Conservation (phyloP, 2,329 filamentous ascomycete species). For the Thielaviopsis ethacetica region DNA sequence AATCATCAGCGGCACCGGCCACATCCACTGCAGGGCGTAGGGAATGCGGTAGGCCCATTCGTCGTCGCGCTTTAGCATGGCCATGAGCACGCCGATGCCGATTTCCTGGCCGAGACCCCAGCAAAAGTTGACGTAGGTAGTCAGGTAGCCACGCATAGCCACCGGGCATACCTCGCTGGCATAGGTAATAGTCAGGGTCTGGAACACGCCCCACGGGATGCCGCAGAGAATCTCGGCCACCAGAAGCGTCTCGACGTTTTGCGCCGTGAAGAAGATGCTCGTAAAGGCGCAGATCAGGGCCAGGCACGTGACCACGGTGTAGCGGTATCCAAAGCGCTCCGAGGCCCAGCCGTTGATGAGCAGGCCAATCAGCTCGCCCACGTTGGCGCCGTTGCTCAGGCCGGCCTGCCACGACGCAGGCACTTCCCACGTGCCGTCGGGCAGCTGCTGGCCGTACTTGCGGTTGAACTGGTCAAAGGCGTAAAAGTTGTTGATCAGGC, state of each 20-base stretch:
- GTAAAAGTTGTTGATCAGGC: constrained; percentile 67
- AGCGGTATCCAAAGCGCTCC: constrained; percentile 51
- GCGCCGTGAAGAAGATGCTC: constrained; percentile 47
- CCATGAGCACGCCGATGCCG: constrained; percentile 55
- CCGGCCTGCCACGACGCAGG: constrained; percentile 46
- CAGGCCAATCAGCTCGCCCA: constrained; percentile 50
- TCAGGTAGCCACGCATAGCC: constrained; percentile 52
- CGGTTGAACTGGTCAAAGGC: constrained; percentile 40
- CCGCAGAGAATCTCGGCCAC: constrained; percentile 47
- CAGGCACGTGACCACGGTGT: constrained; percentile 44
- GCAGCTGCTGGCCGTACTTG: constrained; percentile 36
- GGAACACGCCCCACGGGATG: constrained; percentile 45
- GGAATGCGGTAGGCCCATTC: constrained; percentile 56
- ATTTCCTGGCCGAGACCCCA: constrained; percentile 64
- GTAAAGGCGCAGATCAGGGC: constrained; percentile 39
- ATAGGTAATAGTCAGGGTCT: constrained; percentile 45
- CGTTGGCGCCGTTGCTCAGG: constrained; percentile 40
- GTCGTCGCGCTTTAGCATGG: constrained; percentile 47
- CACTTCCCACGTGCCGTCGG: constrained; percentile 35
- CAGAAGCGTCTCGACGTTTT: constrained; percentile 40
- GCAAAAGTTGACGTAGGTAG: constrained; percentile 62
- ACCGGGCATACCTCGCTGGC: constrained; percentile 59
- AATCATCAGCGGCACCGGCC: constrained; percentile 50
- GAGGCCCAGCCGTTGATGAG: constrained; percentile 49
- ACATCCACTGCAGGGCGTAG: constrained; percentile 64